phyloP scores from a whole-genome alignment of 2,329 filamentous ascomycete genomes.

The Phyllosticta paracitricarpa region DNA sequence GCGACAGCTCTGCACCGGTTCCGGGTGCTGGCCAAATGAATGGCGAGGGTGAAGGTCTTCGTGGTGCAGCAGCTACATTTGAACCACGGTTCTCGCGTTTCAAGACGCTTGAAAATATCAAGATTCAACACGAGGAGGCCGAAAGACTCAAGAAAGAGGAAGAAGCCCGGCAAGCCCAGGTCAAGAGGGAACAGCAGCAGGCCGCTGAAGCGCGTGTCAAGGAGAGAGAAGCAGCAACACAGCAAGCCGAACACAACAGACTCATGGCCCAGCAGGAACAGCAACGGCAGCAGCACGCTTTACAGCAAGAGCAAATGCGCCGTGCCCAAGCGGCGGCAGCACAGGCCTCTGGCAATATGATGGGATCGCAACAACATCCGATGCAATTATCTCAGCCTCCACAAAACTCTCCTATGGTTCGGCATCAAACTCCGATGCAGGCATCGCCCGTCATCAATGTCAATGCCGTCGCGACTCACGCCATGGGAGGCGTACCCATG shows the following conservation, averaged over 20 bases:
- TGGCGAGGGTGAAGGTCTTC: conserved; percentile 52
- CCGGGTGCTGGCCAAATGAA: conserved; percentile 47
- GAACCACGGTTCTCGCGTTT: conserved; percentile 84
- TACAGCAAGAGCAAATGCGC: conserved; percentile 7
- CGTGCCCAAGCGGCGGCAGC: conserved; percentile 20
- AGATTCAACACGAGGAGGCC: conserved; percentile 64
- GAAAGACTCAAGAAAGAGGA: conserved; percentile 40
- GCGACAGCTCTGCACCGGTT: conserved; percentile 70
- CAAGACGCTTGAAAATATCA: conserved; percentile 82
- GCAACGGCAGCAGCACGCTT: conserved; percentile 14
- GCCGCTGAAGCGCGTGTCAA: conserved; percentile 13
- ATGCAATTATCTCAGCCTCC: conserved; percentile 44
- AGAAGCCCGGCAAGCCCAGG: conserved; percentile 43
- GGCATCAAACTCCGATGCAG: conserved; percentile 38
- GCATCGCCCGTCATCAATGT: conserved; percentile 33
- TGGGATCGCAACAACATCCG: conserved; percentile 15
- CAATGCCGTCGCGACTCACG: conserved; percentile 20
- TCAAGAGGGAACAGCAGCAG: conserved; percentile 17
- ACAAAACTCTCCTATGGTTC: conserved; percentile 53
- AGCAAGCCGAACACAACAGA: conserved; percentile 16
- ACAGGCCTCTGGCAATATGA: conserved; percentile 15
- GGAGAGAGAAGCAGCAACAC: conserved; percentile 1
- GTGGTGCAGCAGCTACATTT: conserved; percentile 62
- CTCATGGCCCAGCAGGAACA: conserved; percentile 11
- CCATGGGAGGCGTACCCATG: conserved; percentile 37